These are phyloP conservation scores for Sporothrix curviconia DNA, from an alignment of 2,329 filamentous ascomycete genomes.

Conservation along the genomic window DNA sequence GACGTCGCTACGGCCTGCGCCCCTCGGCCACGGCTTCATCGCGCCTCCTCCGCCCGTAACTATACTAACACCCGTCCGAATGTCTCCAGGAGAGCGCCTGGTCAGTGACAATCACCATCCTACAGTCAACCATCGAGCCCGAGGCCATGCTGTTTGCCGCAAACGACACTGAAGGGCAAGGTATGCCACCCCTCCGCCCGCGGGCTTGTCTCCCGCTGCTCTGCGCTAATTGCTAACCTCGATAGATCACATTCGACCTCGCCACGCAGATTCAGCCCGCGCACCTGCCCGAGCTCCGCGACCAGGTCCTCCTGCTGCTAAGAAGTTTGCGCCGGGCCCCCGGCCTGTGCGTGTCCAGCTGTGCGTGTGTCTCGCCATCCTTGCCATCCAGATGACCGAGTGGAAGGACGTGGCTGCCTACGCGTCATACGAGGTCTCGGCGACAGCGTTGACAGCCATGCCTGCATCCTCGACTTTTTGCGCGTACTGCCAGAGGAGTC, in stretches of 20 bases:
- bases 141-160: slow-evolving; percentile 93
- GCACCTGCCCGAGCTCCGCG: slow-evolving; percentile 69
- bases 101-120: slow-evolving; percentile 77
- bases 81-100: slow-evolving; percentile 79
- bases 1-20: no score
- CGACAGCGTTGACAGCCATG: slow-evolving; percentile 67
- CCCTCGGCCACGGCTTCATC: no score
- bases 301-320: slow-evolving; percentile 78
- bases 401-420: slow-evolving; percentile 90
- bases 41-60: background rate
- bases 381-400: slow-evolving; percentile 91
- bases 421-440: slow-evolving; percentile 74
- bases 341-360: slow-evolving; percentile 84
- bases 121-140: slow-evolving; percentile 72
- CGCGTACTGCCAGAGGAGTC: slow-evolving; percentile 95
- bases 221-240: background rate
- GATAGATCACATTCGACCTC: slow-evolving; percentile 91
- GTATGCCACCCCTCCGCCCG: no score
- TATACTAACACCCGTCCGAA: background rate
- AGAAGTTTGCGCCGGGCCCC: slow-evolving; percentile 73
- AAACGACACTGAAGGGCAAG: slow-evolving; percentile 96
- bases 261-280: slow-evolving; percentile 71
- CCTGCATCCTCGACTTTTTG: slow-evolving; percentile 90
- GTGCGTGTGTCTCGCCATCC: slow-evolving; percentile 86
- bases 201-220: background rate